Base-by-base conservation (phyloP, 257 asterid genomes). In the Nicotiana tabacum region DNA sequence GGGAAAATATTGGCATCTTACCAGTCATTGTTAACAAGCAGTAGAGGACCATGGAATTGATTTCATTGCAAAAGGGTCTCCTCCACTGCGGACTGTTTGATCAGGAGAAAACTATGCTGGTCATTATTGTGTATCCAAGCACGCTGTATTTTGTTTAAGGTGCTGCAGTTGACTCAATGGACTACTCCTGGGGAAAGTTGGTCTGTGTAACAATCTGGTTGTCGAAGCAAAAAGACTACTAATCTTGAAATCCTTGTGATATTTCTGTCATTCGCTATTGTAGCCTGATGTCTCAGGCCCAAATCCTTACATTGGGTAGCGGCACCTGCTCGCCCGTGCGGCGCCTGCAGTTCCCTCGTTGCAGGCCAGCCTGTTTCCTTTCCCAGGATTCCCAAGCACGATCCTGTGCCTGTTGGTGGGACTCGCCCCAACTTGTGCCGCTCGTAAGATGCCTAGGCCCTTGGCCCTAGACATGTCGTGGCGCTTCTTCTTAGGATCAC, bases 81-180 rank as follows among this genome's bases (percentile, higher is more conserved):
- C 97, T 66, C 99, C 99, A 24, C 80, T 94, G 65, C 88, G 98
- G 87, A 93, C 98, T 17, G 94, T 96, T 68, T 95, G 91, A 92
- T 77, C 37, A 69, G 17, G 86, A 60, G 76, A 82, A 53, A 51
- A 51, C 57, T 51, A 51, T 51, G 1, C 17, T 51, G 57, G 15
- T 33, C 13, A 6, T 13, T 6, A 16, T 72, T 0, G 39, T 72
- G 39, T 46, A 72, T 24, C 74, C 24, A 24, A 48, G 79, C 62
- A 46, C 1, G 24, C 79, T 74, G 27, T 4, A 74, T 74, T 74
- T 74, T 18, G 79, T 70, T 70, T 43, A n/a, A 70, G 78, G 60
- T 70, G 58, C 58, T 70, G 78, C 78, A 39, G 78, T 46, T 24
- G 79, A 70, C 58, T 70, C 33, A 66, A 16, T 16, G 7, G 78